Conservation (phyloP, 192 early-diverging fungal species). For the Coemansia sp. region DNA sequence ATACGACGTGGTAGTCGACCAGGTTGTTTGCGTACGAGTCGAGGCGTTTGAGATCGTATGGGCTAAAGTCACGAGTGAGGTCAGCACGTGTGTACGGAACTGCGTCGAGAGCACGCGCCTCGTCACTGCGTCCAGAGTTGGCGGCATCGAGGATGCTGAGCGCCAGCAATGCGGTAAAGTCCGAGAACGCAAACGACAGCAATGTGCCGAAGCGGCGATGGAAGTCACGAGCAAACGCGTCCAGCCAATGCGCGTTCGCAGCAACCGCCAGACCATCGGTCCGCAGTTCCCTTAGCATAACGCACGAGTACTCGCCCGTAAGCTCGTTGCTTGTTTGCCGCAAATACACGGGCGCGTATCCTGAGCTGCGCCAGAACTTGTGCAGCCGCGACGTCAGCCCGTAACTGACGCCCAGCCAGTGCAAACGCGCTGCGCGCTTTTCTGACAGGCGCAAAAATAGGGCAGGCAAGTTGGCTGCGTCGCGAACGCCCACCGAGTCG, state of each 20-base stretch:
- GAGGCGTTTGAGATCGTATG: conserved; percentile 91
- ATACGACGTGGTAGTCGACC: conserved; percentile 95
- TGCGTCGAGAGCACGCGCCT: conserved; percentile 24
- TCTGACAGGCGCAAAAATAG: conserved; percentile 84
- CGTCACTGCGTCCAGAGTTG: conserved; percentile 43
- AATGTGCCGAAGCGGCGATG: conserved; percentile 84
- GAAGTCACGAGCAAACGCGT: conserved; percentile 90
- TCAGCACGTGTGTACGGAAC: conserved; percentile 21
- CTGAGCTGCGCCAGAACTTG: conserved; percentile 94
- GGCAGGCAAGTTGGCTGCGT: conserved; percentile 89
- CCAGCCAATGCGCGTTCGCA: conserved; percentile 71
- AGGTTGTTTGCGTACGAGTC: conserved; percentile 95
- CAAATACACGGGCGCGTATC: conserved; percentile 90
- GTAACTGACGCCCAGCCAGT: conserved; percentile 96
- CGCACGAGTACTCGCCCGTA: conserved; percentile 97
- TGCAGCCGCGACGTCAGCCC: conserved; percentile 86
- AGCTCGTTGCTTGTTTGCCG: conserved; percentile 96
- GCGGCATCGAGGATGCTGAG: conserved; percentile 82
- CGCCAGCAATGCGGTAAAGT: conserved; percentile 78
- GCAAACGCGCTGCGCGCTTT: conserved; percentile 71
- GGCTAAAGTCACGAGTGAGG: conserved; percentile 36
- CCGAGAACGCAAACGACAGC: conserved; percentile 82
- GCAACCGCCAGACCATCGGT: conserved; percentile 51
- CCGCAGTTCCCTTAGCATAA: conserved; percentile 86
- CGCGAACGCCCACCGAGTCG: conserved; percentile 81